Evolutionary conservation across 1,284 basidiomycete genomes (phyloP), one percentile per base, ranked within the genome.

Genomic region (Cutaneotrichosporon sp.): DNA sequence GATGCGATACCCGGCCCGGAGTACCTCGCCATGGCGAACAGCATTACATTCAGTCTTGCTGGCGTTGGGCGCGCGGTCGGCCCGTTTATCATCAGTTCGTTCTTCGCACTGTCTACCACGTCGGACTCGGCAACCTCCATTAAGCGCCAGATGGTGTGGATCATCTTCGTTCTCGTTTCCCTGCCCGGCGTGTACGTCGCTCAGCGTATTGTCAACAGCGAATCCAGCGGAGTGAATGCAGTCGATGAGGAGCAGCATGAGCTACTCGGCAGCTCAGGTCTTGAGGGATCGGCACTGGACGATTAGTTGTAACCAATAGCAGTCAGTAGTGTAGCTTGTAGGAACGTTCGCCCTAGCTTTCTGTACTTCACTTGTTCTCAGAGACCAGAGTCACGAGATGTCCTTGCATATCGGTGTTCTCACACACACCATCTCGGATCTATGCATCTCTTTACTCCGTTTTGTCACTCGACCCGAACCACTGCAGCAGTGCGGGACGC

Each of bases 11-110:
- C 69, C 2, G 61, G 61, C 5, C 64, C 67, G 3, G 60, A 63
- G 53, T 59, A 66, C 34, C 43, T 70, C 4, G 67, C 65, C 10
- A 61, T 65, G 38, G 69, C 69, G 2, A 71, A 71, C 55, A 67
- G 65, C 5, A 47, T 65, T 10, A 63, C 63, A 0, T 70, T 71
- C 59, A 67, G 66, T 37, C 42, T 60, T n/a, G 65, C 66, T 0
- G 62, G 65, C 4, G 24, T 64, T 3, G 61, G 63, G 4, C 54
- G 69, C 42, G 62, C 66, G 4, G 41, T 64, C 4, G 69, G 67
- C 0, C 66, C 68, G 4, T 68, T 71, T 51, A 44, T 67, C 22
- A 54, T 68, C 2, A 53, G 55, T 37, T 65, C 56, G 33, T 55
- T 63, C 49, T 71, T 70, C 56, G 62, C 66, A 10, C 8, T 64